Base-by-base conservation (phyloP, 2,329 filamentous ascomycete genomes). In the Aspergillus tanneri region DNA sequence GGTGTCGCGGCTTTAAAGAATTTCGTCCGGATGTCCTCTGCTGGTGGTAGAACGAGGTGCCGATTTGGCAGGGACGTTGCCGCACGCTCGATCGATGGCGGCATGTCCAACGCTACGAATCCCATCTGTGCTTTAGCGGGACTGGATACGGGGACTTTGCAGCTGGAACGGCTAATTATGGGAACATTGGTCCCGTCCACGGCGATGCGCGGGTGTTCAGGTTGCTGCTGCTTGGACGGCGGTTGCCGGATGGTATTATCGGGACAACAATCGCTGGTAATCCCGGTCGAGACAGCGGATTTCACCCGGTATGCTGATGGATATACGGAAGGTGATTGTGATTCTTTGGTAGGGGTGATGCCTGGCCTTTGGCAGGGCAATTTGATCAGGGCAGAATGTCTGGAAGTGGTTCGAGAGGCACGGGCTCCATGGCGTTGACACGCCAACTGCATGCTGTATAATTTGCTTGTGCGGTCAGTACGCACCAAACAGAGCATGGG, bases 221-320 rank as follows among this genome's bases (percentile, higher is more conserved):
- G 71, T 71, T 0, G 73, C 38, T 23, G 47, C 49, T 2, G 49
- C 49, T 43, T 16, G 53, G 51, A 0, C 32, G 45, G 10, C 46
- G 52, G 22, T 9, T 56, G 5, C 50, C 48, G 12, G 45, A 30
- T 1, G 47, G 52, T 14, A n/a, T 51, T 11, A 43, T 52, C 2
- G 54, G 55, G 9, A 27, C 43, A 1, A 52, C 55, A 42, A 52
- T 56, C 11, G 34, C 37, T 9, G 45, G 47, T 34, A 78, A 82
- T 65, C n/a, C 76, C 78, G 0, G 63, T 75, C 16, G 72, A 46
- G n/a, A 5, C 72, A 72, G 43, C 75, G 72, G 21, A 68, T 77
- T 52, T 68, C 70, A 49, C 80, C 79, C 0, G 80, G 77, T 55
- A 82, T 82, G 79, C 69, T 72, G 12, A 72, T 75, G 44, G 80